phyloP scores from a whole-genome alignment of 2,329 filamentous ascomycete species.

The Ophiocordyceps camponoti-saundersi region DNA sequence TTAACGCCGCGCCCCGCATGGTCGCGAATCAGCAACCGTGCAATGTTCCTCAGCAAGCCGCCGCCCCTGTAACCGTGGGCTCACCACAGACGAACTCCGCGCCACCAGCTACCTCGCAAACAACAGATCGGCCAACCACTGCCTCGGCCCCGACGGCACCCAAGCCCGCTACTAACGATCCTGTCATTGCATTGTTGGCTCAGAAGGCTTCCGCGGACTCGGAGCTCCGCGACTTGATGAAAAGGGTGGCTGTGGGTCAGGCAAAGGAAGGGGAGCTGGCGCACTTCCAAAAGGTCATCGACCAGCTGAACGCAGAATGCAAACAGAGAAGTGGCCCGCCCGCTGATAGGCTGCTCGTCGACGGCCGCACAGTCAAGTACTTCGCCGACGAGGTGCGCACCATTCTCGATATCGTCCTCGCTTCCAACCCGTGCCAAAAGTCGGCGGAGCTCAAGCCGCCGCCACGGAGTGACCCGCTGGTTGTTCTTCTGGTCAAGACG shows the following conservation, averaged over 20 bases:
- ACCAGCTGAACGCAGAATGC: constrained; percentile 51
- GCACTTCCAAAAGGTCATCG: constrained; percentile 66
- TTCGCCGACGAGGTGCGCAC: constrained; percentile 40
- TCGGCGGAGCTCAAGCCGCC: constrained; percentile 35
- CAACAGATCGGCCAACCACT: neutral
- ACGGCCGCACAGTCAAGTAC: constrained; percentile 38
- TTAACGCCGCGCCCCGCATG: constrained; percentile 6
- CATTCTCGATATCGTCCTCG: constrained; percentile 41
- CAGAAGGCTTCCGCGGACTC: constrained; percentile 59
- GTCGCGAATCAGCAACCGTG: constrained; percentile 6
- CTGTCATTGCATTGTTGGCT: constrained; percentile 65
- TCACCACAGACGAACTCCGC: constrained; percentile 5
- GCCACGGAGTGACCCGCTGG: constrained; percentile 34
- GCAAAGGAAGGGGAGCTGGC: constrained; percentile 55
- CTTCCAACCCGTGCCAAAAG: constrained; percentile 39
- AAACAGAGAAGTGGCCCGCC: constrained; percentile 35
- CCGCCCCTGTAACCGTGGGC: constrained; percentile 5
- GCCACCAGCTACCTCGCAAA: constrained; percentile 6
- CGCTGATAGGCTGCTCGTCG: constrained; percentile 36
- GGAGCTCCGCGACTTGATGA: constrained; percentile 63
- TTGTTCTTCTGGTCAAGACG: constrained; percentile 39
- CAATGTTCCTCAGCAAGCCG: constrained; percentile 6
- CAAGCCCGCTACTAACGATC: constrained; percentile 33
- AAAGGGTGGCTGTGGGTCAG: constrained; percentile 60
- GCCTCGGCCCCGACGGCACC: constrained; percentile 3